phyloP scores from a whole-genome alignment of 805 yeast species.

The Vanderwaltozyma verrucispora region DNA sequence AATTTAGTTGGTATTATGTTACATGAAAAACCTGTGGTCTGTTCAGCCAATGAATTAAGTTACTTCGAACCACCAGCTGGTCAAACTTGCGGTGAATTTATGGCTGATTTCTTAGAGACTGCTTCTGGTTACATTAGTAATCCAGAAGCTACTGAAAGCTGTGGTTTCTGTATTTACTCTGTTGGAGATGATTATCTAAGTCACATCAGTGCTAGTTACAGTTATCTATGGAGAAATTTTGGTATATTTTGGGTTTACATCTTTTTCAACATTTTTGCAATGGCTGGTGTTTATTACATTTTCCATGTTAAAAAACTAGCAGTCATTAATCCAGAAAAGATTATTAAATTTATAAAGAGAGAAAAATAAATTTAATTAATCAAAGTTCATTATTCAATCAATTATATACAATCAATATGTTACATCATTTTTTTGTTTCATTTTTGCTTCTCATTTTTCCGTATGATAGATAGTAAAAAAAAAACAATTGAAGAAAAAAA shows the following conservation, averaged over 20 bases:
- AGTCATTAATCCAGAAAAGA: constrained; percentile 14
- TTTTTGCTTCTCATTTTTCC: too few relatives aligned
- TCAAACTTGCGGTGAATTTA: constrained; percentile 51
- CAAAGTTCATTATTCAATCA: too few relatives aligned
- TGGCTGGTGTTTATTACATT: constrained; percentile 28
- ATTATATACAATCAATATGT: too few relatives aligned
- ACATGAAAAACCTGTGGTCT: constrained; percentile 42
- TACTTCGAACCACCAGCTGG: constrained; percentile 47
- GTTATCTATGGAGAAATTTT: constrained; percentile 53
- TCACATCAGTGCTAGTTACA: constrained; percentile 35
- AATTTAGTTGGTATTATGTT: constrained; percentile 39
- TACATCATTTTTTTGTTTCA: too few relatives aligned
- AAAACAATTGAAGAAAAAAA: too few relatives aligned
- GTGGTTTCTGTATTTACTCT: constrained; percentile 41
- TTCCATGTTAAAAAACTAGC: constrained; percentile 17
- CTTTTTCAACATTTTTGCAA: constrained; percentile 38
- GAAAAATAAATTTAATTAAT: constrained; percentile 2
- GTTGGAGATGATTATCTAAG: constrained; percentile 40
- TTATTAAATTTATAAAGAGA: constrained; percentile 2
- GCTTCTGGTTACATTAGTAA: constrained; percentile 48
- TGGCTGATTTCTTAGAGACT: constrained; percentile 32
- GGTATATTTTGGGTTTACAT: constrained; percentile 53
- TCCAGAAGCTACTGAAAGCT: constrained; percentile 37
- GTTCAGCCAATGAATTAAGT: constrained; percentile 40
- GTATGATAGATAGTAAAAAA: too few relatives aligned